Base-by-base conservation (phyloP, 2,329 filamentous ascomycete species). In the Colletotrichum lini region DNA sequence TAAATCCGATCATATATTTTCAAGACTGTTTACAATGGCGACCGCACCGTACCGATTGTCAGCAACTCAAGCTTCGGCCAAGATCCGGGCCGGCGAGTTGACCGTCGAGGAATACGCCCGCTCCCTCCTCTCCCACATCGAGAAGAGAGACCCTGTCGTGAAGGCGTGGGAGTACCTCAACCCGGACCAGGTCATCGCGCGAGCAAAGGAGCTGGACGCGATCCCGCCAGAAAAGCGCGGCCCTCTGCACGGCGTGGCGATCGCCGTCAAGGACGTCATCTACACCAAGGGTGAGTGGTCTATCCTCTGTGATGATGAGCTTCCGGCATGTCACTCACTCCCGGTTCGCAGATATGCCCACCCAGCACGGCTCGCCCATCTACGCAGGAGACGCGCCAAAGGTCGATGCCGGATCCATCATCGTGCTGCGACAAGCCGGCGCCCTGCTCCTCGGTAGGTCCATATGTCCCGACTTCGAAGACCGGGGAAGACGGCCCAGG, bases 231-330 rank as follows among this genome's bases (percentile, higher is more conserved):
- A 82, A 1, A 73, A 87, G 66, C 81, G 89, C 65, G 88, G 89
- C 0, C 87, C 86, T 0, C 78, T 91, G 0, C 88, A 91, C 74
- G 89, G 89, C 1, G 77, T 91, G 8, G 83, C 87, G 0, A 79
- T 91, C n/a, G 89, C 82, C 0, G 82, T 91, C 13, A 91, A 91
- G 76, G 89, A 91, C 80, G 82, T 91, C 3, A 88, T 91, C 73
- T 84, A 83, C 74, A 91, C 86, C 0, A 87, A 87, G 77, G 85
- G 85, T 85, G 67, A 12, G 58, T 38, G 8, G 35, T 0, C 18
- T 23, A 6, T 35, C 12, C 12, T 4, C 21, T 6, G 26, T 30
- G 26, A 30, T 6, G 16, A 50, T 21, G 18, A 8, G 30, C 26
- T 40, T 16, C 42, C 23, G 26, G 16, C 42, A 8, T 2, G 13